phyloP scores from a whole-genome alignment of 768 basidiomycete species.

The Mycena sanguinolenta region DNA sequence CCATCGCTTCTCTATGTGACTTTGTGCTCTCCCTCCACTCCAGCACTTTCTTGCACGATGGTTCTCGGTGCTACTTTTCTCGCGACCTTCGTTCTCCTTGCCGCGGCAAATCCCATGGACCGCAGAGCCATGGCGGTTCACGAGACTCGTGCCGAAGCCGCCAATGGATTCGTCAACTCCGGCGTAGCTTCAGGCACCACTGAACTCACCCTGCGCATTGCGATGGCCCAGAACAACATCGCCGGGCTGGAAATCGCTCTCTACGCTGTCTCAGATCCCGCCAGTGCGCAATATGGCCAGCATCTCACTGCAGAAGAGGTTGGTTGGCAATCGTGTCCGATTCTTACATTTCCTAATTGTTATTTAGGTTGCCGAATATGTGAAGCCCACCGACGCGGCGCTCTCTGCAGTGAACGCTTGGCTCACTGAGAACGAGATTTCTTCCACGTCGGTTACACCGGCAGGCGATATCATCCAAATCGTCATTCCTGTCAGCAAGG shows the following conservation, averaged over 20 bases:
- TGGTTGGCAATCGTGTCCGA: too few relatives aligned
- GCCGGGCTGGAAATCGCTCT: background rate
- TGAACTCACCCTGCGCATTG: background rate
- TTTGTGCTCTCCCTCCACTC: background rate
- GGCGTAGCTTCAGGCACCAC: background rate
- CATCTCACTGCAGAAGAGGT: slow-evolving; percentile 1
- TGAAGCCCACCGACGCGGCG: too few relatives aligned
- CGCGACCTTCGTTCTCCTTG: background rate
- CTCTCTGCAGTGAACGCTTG: too few relatives aligned
- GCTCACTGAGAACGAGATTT: too few relatives aligned
- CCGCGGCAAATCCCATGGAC: background rate
- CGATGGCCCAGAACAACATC: background rate
- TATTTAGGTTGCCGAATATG: too few relatives aligned
- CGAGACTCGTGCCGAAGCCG: background rate
- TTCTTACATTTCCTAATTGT: too few relatives aligned
- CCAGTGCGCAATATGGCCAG: background rate
- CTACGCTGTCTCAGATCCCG: background rate
- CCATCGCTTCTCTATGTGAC: background rate
- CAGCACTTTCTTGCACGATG: background rate
- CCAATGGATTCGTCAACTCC: background rate
- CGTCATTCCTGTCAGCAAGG: too few relatives aligned
- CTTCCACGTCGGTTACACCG: too few relatives aligned
- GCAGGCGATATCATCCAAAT: too few relatives aligned
- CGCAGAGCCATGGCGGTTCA: background rate
- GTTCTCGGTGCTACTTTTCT: background rate